These are phyloP conservation scores for Blastobotrys chiropterorum DNA, from an alignment of 805 yeast species.

Conservation along the genomic window DNA sequence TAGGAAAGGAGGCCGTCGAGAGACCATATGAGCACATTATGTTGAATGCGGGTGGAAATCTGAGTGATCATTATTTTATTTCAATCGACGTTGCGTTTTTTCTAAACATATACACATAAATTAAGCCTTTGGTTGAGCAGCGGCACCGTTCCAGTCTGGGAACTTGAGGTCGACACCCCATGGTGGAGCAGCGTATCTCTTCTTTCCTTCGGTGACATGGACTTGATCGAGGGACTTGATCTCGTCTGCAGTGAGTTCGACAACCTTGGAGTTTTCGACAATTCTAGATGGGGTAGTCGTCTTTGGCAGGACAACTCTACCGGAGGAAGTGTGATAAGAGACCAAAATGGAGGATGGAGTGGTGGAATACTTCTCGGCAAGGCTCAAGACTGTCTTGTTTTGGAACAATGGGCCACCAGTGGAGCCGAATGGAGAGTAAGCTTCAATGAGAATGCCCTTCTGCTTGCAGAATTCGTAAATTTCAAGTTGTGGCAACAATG, in stretches of 20 bases:
- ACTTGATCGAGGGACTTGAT: constrained; percentile 26
- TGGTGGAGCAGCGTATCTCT: constrained; percentile 23
- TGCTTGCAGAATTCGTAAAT: constrained; percentile 46
- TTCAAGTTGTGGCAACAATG: constrained; percentile 59
- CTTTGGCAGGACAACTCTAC: constrained; percentile 60
- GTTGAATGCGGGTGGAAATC: too few species aligned
- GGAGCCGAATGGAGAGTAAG: constrained; percentile 54
- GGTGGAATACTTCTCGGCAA: constrained; percentile 52
- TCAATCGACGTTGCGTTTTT: too few species aligned
- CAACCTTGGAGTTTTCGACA: constrained; percentile 34
- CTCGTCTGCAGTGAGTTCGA: constrained; percentile 40
- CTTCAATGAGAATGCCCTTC: constrained; percentile 54
- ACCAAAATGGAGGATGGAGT: constrained; percentile 27
- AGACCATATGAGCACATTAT: too few species aligned
- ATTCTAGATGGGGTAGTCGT: constrained; percentile 63
- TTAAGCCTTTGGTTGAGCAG: background rate
- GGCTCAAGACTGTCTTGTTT: constrained; percentile 45
- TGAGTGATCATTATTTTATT: too few species aligned
- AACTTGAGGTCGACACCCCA: constrained; percentile 28
- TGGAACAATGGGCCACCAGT: constrained; percentile 28
- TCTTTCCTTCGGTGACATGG: constrained; percentile 26
- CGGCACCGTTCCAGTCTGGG: constrained; percentile 24
- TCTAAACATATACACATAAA: background rate
- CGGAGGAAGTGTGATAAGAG: constrained; percentile 39
- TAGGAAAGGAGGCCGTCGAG: too few species aligned